Conservation (phyloP, 805 yeast species). For the Scheffersomyces amazonensis region DNA sequence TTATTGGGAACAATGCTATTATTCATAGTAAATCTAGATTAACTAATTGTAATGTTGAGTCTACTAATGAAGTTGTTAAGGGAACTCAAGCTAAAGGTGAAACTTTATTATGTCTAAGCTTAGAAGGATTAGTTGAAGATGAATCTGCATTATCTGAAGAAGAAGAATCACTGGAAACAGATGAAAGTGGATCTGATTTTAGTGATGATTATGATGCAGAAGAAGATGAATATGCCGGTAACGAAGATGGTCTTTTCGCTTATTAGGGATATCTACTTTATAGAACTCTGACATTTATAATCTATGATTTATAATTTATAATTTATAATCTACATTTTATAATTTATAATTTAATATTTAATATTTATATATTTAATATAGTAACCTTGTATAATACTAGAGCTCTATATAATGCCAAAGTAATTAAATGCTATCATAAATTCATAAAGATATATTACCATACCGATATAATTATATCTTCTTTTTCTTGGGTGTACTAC, state of each 20-base stretch:
- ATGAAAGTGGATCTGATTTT: conserved; percentile 49
- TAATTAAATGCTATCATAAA: no score
- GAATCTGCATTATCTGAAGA: conserved; percentile 35
- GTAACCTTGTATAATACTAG: no score
- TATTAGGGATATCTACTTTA: conserved; percentile 16
- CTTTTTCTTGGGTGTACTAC: conserved; percentile 7
- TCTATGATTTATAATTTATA: no score
- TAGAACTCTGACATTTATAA: no score
- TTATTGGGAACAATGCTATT: conserved; percentile 69
- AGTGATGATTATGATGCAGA: conserved; percentile 42
- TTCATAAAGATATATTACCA: no score
- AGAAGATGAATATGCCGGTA: conserved; percentile 55
- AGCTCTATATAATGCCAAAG: no score
- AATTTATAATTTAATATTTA: no score
- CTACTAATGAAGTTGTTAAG: conserved; percentile 63
- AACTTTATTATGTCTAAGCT: conserved; percentile 43
- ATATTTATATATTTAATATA: no score
- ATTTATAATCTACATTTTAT: no score
- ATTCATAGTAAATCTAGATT: conserved; percentile 65
- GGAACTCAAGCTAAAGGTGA: conserved; percentile 59
- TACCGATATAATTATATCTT: no score
- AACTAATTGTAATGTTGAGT: conserved; percentile 83
- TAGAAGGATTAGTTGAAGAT: conserved; percentile 39
- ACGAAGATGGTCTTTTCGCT: conserved; percentile 49
- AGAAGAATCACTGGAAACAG: conserved; percentile 55